These are phyloP conservation scores for Aspergillus sp. DNA, from an alignment of 2,329 filamentous ascomycete genomes.

Conservation along the genomic window DNA sequence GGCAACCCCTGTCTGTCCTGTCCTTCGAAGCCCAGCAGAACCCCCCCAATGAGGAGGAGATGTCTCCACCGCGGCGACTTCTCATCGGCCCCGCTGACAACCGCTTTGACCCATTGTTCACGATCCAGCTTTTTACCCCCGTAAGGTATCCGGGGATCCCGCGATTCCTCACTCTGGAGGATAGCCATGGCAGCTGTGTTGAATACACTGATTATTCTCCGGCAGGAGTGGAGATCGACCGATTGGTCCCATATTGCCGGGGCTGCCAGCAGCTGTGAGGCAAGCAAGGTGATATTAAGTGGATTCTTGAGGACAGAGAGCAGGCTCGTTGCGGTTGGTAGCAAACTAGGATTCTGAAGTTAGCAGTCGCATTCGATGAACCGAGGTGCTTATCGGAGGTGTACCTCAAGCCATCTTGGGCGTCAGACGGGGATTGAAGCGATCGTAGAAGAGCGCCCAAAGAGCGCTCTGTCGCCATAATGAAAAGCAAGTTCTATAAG, in stretches of 20 bases:
- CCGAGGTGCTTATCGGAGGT: constrained; percentile 8
- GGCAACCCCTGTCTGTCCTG: constrained; percentile 68
- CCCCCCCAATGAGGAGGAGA: constrained; percentile 75
- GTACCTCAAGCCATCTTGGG: constrained; percentile 64
- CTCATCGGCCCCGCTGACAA: constrained; percentile 64
- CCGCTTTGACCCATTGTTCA: constrained; percentile 63
- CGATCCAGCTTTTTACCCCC: constrained; percentile 56
- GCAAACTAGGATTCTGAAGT: constrained; percentile 45
- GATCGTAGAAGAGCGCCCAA: constrained; percentile 64
- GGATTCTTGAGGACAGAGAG: constrained; percentile 61
- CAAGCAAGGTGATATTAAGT: constrained; percentile 63
- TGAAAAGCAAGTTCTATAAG: constrained; percentile 1
- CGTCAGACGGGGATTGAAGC: constrained; percentile 61
- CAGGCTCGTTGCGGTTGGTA: constrained; percentile 56
- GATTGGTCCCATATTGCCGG: constrained; percentile 62
- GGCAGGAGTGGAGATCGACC: constrained; percentile 59
- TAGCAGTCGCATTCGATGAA: constrained; percentile 13
- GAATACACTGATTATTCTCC: constrained; percentile 64
- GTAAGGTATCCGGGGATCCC: constrained; percentile 41
- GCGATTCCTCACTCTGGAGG: constrained; percentile 50
- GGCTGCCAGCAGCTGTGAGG: constrained; percentile 62
- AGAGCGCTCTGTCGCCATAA: constrained; percentile 65
- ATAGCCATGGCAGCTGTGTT: constrained; percentile 63
- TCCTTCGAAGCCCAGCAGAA: constrained; percentile 76
- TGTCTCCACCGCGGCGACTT: constrained; percentile 78